These are phyloP conservation scores for Penicillium nucicola DNA, from an alignment of 495 filamentous ascomycete species.

Conservation along the genomic window DNA sequence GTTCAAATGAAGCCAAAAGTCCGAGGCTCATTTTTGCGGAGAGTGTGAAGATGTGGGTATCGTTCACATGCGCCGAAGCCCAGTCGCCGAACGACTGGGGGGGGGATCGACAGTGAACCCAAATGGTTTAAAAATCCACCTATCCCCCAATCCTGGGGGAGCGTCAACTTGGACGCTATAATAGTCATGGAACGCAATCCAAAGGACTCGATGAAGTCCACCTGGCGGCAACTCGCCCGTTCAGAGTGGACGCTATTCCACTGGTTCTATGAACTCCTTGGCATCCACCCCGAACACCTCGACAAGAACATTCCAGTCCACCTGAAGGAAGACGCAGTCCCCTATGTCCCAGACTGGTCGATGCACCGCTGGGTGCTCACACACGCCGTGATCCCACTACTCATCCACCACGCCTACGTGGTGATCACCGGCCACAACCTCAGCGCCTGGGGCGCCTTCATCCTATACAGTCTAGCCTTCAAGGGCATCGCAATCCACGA, in stretches of 20 bases:
- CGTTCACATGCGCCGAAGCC: conserved; percentile 23
- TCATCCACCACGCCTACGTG: conserved; percentile 30
- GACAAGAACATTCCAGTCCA: conserved; percentile 24
- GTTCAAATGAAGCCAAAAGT: neutral
- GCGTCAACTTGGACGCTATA: neutral
- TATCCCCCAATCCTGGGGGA: neutral
- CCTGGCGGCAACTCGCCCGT: conserved; percentile 26
- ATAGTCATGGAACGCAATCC: conserved; percentile 22
- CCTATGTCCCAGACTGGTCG: conserved; percentile 28
- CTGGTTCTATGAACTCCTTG: conserved; percentile 32
- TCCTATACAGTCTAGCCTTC: conserved; percentile 27
- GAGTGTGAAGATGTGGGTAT: conserved; percentile 8
- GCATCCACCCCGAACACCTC: conserved; percentile 26
- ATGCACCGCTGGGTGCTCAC: conserved; percentile 30
- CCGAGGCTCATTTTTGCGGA: conserved; percentile 24
- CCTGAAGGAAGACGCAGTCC: conserved; percentile 24
- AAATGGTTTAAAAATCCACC: conserved; percentile 12
- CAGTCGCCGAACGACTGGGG: conserved; percentile 6
- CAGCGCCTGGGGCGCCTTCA: conserved; percentile 20
- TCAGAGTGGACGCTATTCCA: conserved; percentile 30
- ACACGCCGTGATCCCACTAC: conserved; percentile 22
- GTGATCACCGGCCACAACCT: conserved; percentile 23
- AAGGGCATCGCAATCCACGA: conserved; percentile 31
- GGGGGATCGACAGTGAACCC: conserved; percentile 8
- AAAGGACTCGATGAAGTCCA: conserved; percentile 37